Evolutionary conservation across 768 basidiomycete genomes (phyloP), one percentile per base, ranked within the genome.

Genomic region (Macrolepiota dolichaula): DNA sequence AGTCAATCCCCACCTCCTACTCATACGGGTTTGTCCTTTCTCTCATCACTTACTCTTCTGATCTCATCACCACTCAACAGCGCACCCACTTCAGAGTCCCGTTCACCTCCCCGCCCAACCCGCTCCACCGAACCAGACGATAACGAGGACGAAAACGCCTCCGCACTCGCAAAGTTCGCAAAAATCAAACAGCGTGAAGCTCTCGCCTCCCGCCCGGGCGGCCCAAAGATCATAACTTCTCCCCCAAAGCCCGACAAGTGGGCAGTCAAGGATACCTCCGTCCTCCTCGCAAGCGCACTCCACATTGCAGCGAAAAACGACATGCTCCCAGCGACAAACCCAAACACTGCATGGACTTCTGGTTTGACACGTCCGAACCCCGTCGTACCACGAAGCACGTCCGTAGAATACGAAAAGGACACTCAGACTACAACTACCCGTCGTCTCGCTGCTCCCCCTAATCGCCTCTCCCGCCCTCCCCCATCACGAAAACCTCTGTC

Each of bases 221-320:
- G 71, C 22, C 74, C 79, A 35, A 79, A 71, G 74, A 76, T 75
- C 69, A 81, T 72, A 68, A 80, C 70, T 67, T 71, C 74, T 50
- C 74, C 76, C 15, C 80, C 80, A n/a, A 78, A 86, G 55, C 91
- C 91, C 44, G 81, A 85, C 67, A 85, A 79, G 79, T 90, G 88
- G 88, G 70, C 71, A 61, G 84, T 91, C 62, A 89, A 89, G 68
- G 91, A 92, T 73, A 94, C 93, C 49, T 88, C 91, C 19, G 93
- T 94, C 54, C 90, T 92, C 73, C 88, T 93, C 68, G 93, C 92
- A 10, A 83, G 84, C 67, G 93, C 92, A 32, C 90, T 95, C 69
- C 77, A 79, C 12, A 59, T 65, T 85, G 93, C 92, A 19, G 89
- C 82, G 22, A 76, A 74, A 70, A 58, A 61, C 49, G 76, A 78